Evolutionary conservation across 352 stramenopile genomes (phyloP).

Genomic region (Pythium periplocum): DNA sequence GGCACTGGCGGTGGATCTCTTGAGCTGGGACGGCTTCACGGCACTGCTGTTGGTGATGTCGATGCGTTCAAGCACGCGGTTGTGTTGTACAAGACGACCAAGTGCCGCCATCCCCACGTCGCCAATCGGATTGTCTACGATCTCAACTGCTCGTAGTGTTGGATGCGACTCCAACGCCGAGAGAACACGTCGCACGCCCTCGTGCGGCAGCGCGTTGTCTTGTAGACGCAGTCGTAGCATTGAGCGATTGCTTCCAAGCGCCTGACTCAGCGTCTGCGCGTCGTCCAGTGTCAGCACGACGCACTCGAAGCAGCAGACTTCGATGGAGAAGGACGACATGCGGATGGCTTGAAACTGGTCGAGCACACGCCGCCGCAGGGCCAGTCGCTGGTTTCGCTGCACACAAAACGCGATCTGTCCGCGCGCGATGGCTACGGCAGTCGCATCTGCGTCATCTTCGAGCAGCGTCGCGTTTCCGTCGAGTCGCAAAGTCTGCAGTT

Average conservation of each 20-base stretch:
- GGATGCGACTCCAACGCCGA: slow-evolving; percentile 19
- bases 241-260: slow-evolving; percentile 24
- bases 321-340: background rate
- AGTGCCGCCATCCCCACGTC: background rate
- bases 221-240: slow-evolving; percentile 25
- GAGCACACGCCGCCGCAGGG: slow-evolving; percentile 11
- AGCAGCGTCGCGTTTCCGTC: slow-evolving; percentile 14
- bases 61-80: no score
- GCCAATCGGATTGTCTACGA: slow-evolving; percentile 32
- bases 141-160: slow-evolving; percentile 17
- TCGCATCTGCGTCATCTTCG: slow-evolving; percentile 17
- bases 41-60: no score
- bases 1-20: no score
- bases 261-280: slow-evolving; percentile 22
- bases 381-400: slow-evolving; percentile 18
- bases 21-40: no score
- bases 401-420: slow-evolving; percentile 33
- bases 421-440: slow-evolving; percentile 5
- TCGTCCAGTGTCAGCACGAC: slow-evolving; percentile 30
- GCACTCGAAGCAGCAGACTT: slow-evolving; percentile 31
- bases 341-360: slow-evolving; percentile 3
- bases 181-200: slow-evolving; percentile 26
- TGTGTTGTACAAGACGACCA: no score
- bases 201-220: slow-evolving; percentile 34
- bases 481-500: slow-evolving; percentile 22